phyloP scores from a whole-genome alignment of 176 grass and related monocot genomes.

The Eleusine coracana region DNA sequence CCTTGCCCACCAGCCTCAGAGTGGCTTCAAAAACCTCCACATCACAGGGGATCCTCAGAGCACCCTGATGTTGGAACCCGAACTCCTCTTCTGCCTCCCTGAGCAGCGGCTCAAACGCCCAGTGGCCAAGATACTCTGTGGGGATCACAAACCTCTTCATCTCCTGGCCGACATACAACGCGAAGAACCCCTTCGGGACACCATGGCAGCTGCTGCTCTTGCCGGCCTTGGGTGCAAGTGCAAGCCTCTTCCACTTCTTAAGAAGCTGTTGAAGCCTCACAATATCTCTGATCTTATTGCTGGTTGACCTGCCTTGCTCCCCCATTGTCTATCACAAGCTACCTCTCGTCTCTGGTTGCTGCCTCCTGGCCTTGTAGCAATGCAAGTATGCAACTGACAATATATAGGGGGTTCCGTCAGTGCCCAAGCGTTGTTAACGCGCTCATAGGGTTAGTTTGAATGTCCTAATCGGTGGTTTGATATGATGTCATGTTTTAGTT shows the following conservation, averaged over 20 bases:
- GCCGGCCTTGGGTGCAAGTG: conserved; percentile 40
- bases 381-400: conserved; percentile 25
- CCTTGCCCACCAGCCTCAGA: conserved; percentile 58
- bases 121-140: conserved; percentile 66
- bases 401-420: conserved; percentile 46
- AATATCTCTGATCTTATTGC: conserved; percentile 63
- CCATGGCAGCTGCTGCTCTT: conserved; percentile 10
- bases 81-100: conserved; percentile 79
- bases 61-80: conserved; percentile 67
- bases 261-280: conserved; percentile 61
- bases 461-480: conserved; percentile 53
- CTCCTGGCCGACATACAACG: conserved; percentile 69
- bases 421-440: background rate
- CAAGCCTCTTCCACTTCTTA: conserved; percentile 59
- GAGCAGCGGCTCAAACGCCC: conserved; percentile 65
- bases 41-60: conserved; percentile 70
- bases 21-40: conserved; percentile 65
- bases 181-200: conserved; percentile 65
- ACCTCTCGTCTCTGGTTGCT: conserved; percentile 12
- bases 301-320: conserved; percentile 44
- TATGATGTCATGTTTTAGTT: conserved; percentile 35
- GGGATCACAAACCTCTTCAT: conserved; percentile 81
- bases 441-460: conserved; percentile 38
- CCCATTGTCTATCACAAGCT: conserved; percentile 32
- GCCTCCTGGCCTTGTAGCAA: conserved; percentile 28